phyloP scores from a whole-genome alignment of 768 basidiomycete species.

The Mycena alexandri region DNA sequence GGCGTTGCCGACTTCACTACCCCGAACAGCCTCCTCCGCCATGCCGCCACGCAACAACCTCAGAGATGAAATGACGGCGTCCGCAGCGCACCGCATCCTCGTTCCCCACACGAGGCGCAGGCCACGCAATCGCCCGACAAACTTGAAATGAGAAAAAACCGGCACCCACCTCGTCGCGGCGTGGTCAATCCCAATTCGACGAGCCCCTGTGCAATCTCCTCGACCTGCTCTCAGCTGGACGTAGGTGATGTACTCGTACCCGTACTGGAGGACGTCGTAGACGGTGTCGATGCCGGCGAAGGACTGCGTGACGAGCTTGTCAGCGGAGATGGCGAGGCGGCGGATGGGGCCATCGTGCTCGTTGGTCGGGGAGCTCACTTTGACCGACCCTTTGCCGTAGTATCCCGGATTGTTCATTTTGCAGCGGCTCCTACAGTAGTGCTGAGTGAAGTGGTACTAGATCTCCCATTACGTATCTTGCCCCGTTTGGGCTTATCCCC shows the following conservation, averaged over 20 bases:
- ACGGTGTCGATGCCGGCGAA: constrained; percentile 85
- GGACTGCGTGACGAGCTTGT: constrained; percentile 72
- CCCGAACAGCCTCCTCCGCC: no score
- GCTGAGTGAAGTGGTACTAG: no score
- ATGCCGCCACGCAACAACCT: no score
- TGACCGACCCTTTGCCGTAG: constrained; percentile 75
- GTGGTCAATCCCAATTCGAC: constrained; percentile 73
- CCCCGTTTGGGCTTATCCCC: no score
- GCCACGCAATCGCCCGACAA: not conserved
- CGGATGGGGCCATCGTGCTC: constrained; percentile 70
- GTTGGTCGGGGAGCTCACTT: constrained; percentile 56
- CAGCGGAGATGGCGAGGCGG: constrained; percentile 66
- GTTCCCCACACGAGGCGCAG: not conserved
- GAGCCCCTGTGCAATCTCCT: constrained; percentile 78
- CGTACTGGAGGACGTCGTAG: constrained; percentile 82
- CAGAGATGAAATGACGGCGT: no score
- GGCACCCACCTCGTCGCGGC: constrained; percentile 81
- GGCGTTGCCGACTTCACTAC: no score
- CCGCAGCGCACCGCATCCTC: no score
- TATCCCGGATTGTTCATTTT: constrained; percentile 57
- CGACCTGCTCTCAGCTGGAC: constrained; percentile 73
- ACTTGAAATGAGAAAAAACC: constrained; percentile 2
- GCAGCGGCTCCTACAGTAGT: not conserved
- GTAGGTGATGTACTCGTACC: constrained; percentile 87
- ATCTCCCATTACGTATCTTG: no score